phyloP scores from a whole-genome alignment of 1,284 basidiomycete genomes.

The Ceratobasidium sp. region DNA sequence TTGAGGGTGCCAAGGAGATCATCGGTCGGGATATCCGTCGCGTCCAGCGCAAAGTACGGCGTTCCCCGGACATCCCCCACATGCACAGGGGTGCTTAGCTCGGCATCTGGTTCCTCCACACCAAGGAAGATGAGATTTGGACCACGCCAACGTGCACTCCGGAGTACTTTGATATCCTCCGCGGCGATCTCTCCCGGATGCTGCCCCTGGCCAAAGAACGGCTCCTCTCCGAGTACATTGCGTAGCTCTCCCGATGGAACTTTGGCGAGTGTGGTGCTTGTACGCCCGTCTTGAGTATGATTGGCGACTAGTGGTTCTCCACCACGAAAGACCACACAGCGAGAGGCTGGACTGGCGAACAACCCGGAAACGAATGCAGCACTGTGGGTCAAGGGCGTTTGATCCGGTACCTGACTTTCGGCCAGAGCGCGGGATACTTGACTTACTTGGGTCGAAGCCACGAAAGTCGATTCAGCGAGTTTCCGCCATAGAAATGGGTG shows the following conservation, averaged over 20 bases:
- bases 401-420: background rate
- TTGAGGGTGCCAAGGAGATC: constrained; percentile 57
- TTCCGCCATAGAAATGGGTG: constrained; percentile 71
- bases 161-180: constrained; percentile 56
- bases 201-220: constrained; percentile 71
- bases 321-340: constrained; percentile 76
- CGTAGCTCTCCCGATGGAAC: constrained; percentile 63
- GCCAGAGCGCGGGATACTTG: background rate
- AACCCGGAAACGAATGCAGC: constrained; percentile 73
- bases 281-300: constrained; percentile 48
- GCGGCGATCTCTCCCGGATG: constrained; percentile 54
- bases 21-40: constrained; percentile 59
- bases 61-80: constrained; percentile 67
- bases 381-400: constrained; percentile 52
- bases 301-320: constrained; percentile 64
- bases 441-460: constrained; percentile 64
- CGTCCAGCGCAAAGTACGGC: constrained; percentile 80
- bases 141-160: constrained; percentile 68
- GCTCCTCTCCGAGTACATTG: constrained; percentile 54
- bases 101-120: constrained; percentile 72
- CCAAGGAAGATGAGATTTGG: constrained; percentile 73
- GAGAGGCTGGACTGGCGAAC: constrained; percentile 61
- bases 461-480: constrained; percentile 82
- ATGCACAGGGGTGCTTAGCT: constrained; percentile 56
- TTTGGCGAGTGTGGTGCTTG: constrained; percentile 54